Evolutionary conservation across 306 rosid species (phyloP).

Genomic region (Vigna hirtella): DNA sequence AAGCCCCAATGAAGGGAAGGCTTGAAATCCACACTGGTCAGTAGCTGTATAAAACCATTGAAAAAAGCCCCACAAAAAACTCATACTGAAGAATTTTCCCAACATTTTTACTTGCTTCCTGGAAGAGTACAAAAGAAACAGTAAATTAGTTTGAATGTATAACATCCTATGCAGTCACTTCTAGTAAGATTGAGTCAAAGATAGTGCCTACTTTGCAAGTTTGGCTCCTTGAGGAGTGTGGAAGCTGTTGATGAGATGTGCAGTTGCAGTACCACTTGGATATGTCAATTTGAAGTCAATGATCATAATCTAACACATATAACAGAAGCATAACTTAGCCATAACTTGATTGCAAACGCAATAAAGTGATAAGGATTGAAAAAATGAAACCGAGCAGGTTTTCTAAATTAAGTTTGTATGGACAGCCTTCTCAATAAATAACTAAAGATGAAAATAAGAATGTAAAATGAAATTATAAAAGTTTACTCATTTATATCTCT

Average conservation of each 20-base stretch:
- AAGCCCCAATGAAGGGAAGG: conserved; percentile 61
- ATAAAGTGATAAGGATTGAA: neutral
- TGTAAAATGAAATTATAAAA: neutral
- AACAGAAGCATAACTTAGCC: conserved; percentile 31
- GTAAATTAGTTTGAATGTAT: conserved; percentile 19
- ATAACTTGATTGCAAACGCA: conserved; percentile 13
- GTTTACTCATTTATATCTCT: neutral
- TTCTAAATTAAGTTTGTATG: neutral
- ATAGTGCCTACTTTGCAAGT: conserved; percentile 57
- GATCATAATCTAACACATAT: conserved; percentile 55
- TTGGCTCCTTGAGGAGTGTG: conserved; percentile 72
- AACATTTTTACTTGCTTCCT: conserved; percentile 63
- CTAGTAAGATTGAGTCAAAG: conserved; percentile 5
- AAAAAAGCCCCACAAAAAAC: conserved; percentile 65
- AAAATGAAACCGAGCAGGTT: neutral
- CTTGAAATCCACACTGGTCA: conserved; percentile 58
- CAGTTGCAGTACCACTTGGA: conserved; percentile 78
- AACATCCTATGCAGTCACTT: conserved; percentile 27
- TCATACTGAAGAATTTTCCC: conserved; percentile 60
- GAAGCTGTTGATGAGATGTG: conserved; percentile 68
- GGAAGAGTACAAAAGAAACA: conserved; percentile 39
- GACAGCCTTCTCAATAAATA: neutral
- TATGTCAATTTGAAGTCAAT: conserved; percentile 63
- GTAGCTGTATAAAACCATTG: conserved; percentile 63
- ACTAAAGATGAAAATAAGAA: neutral